Evolutionary conservation across 2,329 filamentous ascomycete genomes (phyloP).

Genomic region (Scytalidium sp.): DNA sequence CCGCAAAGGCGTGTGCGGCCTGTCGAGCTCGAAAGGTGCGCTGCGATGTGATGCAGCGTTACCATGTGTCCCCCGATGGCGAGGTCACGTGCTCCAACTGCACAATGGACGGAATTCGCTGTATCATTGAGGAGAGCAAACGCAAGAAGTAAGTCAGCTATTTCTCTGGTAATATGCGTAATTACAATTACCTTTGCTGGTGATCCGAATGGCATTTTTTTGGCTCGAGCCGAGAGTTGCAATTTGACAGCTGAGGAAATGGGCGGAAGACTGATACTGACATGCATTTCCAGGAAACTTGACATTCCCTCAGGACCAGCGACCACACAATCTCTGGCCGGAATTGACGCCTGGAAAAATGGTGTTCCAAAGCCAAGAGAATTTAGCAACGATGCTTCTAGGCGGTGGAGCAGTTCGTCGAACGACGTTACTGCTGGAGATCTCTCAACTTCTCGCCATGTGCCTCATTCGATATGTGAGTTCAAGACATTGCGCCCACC

Average conservation of each 20-base stretch:
- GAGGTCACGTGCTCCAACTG: slow-evolving; percentile 28
- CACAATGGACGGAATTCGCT: slow-evolving; percentile 43
- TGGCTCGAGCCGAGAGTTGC: too few relatives aligned
- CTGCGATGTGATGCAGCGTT: slow-evolving; percentile 85
- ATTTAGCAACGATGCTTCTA: slow-evolving; percentile 16
- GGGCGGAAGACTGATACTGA: slow-evolving; percentile 13
- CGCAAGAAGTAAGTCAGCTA: slow-evolving; percentile 56
- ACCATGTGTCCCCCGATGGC: slow-evolving; percentile 22
- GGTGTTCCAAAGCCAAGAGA: slow-evolving; percentile 23
- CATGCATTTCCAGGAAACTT: slow-evolving; percentile 23
- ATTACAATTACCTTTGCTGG: slow-evolving; percentile 16
- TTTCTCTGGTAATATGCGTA: too few relatives aligned
- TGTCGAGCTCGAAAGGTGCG: slow-evolving; percentile 88
- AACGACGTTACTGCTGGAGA: slow-evolving; percentile 14
- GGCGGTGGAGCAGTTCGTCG: slow-evolving; percentile 21
- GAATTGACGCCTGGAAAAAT: slow-evolving; percentile 14
- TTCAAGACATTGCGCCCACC: neutral
- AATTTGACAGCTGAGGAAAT: too few relatives aligned
- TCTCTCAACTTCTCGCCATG: slow-evolving; percentile 15
- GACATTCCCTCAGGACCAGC: slow-evolving; percentile 7
- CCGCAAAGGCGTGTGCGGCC: slow-evolving; percentile 87
- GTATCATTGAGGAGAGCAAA: slow-evolving; percentile 59
- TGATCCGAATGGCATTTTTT: too few relatives aligned
- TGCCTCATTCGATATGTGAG: slow-evolving; percentile 30
- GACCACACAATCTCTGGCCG: slow-evolving; percentile 4